A percentile compares a stretch with the other conserved stretches of the same genome.
Conservation (phyloP, 768 basidiomycete genomes). For the Boletales sp. region DNA sequence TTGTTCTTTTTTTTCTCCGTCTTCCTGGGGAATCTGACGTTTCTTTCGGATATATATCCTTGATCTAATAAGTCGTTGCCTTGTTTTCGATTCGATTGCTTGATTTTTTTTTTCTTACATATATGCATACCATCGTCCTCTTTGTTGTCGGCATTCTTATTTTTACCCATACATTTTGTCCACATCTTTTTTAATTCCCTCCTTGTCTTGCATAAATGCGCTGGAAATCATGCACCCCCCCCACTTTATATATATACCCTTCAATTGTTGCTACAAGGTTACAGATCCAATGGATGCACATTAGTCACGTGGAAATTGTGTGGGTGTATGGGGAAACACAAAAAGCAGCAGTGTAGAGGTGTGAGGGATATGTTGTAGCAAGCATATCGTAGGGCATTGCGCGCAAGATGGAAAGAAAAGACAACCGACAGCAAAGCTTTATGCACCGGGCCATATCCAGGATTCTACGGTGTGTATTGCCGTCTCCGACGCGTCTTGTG, state of each 20-base stretch:
- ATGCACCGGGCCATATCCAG: conserved; percentile 66
- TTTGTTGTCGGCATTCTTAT: conserved; percentile 6
- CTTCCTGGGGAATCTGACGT: conserved; percentile 10
- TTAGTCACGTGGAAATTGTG: conserved; percentile 26
- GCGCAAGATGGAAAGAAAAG: neutral
- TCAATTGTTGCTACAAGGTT: conserved; percentile 38
- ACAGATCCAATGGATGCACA: conserved; percentile 34
- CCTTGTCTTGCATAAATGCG: conserved; percentile 8
- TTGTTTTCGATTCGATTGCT: neutral
- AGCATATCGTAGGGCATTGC: too few relatives aligned
- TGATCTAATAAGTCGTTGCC: conserved; percentile 18
- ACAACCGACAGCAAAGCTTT: neutral
- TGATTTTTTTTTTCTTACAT: neutral
- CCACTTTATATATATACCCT: conserved; percentile 27
- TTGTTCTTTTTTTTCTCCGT: neutral
- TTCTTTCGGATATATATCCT: conserved; percentile 14
- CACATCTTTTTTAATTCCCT: neutral
- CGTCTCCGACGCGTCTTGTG: conserved; percentile 57
- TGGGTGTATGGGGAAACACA: conserved; percentile 9
- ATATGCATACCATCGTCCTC: conserved; percentile 10
- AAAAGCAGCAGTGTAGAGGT: too few relatives aligned
- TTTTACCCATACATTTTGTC: conserved; percentile 4
- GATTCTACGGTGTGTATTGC: conserved; percentile 64
- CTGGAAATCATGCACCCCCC: conserved; percentile 23
- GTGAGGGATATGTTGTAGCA: too few relatives aligned